Evolutionary conservation across 306 rosid species (phyloP).

Genomic region (Dryas drummondii): DNA sequence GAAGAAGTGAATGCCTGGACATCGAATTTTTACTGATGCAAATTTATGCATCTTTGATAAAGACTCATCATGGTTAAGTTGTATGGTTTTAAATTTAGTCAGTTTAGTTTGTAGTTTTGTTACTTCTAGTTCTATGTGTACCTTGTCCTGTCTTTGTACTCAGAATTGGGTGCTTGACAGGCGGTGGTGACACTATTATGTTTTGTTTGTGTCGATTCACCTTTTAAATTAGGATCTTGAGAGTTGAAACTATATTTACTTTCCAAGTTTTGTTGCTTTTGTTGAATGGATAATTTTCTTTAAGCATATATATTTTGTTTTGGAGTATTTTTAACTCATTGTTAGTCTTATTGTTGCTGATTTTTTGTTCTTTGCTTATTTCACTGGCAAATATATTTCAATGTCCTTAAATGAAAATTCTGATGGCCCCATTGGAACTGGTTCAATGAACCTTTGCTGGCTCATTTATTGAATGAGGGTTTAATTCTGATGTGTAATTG

Average conservation of each 20-base stretch:
- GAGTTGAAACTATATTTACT: background rate
- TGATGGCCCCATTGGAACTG: too few species aligned
- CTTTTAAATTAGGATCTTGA: background rate
- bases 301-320: background rate
- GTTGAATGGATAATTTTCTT: conserved; percentile 1
- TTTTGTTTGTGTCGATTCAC: background rate
- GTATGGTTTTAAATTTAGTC: conserved; percentile 13
- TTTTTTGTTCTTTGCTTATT: background rate
- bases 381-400: too few species aligned
- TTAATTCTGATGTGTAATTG: too few species aligned
- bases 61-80: conserved; percentile 1
- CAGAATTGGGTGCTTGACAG: conserved; percentile 39
- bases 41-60: background rate
- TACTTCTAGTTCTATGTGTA: background rate
- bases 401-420: too few species aligned
- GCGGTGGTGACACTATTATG: conserved; percentile 22
- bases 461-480: too few species aligned
- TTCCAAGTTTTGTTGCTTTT: background rate
- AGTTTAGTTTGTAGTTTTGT: conserved; percentile 6
- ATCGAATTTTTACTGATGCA: background rate
- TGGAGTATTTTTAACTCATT: background rate
- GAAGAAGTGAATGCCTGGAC: conserved; percentile 31
- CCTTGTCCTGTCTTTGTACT: background rate
- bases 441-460: too few species aligned
- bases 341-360: background rate